Evolutionary conservation across 768 basidiomycete genomes (phyloP), one percentile per base, ranked within the genome.

Genomic region (Cystobasidium onofrii): DNA sequence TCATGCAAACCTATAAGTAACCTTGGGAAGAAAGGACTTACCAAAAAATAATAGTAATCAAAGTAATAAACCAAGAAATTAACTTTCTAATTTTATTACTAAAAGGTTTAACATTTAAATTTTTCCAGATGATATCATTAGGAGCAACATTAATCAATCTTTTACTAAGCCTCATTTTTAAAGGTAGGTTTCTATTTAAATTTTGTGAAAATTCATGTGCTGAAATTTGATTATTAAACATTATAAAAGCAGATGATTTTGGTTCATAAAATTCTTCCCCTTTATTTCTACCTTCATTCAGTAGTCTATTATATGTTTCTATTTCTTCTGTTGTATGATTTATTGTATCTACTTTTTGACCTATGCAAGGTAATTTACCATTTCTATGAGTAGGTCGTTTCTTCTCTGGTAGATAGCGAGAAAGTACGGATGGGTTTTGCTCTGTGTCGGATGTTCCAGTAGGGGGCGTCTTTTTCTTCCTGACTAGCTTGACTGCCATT

Each of bases 321-420:
- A 89, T 86, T 79, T 88, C 86, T 33, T 84, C 83, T 82, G 86
- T 75, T 7, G 79, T 86, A 93, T 93, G 97, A 1, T 92, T 88
- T 79, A 98, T 93, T 1, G 90, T 86, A 82, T 98, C 96, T 18
- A 97, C 93, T 81, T 95, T 90, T 80, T 90, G 81, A 9, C 96
- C 96, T 1, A 87, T 82, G 27, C 95, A 83, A 0, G 86, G 85
- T 60, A 86, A 79, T 29, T 84, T 81, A 4, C 79, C 79, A 67
- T 82, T 84, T 72, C 85, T 81, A 79, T 91, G 91, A 0, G 87
- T 86, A 0, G 95, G 96, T 1, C 95, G 86, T 77, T 90, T 83
- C 29, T 85, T 84, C 23, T 81, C 82, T 0, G 92, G 89, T 1
- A 96, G 90, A 36, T 87, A 84, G 46, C 85, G 84, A 67, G 86